A percentile compares a stretch with the other conserved stretches of the same genome.
These are phyloP conservation scores for Botrytis cinerea DNA, from an alignment of 2,329 filamentous ascomycete species.

Conservation along the genomic window DNA sequence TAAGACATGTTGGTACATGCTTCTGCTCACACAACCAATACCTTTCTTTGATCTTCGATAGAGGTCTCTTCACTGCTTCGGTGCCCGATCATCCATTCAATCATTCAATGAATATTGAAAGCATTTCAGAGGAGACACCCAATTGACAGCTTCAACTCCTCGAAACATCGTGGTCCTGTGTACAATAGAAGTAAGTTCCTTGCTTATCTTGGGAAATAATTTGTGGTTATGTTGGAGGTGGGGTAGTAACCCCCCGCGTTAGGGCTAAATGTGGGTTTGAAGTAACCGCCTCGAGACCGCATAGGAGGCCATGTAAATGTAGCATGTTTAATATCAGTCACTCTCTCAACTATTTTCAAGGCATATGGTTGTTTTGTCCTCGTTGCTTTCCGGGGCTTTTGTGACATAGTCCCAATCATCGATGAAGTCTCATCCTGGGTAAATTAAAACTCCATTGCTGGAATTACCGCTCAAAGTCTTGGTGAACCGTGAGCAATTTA, in stretches of 20 bases:
- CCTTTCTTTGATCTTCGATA: not conserved
- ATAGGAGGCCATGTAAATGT: not conserved
- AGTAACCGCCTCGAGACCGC: not conserved
- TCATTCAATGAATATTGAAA: not conserved
- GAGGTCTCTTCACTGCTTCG: not conserved
- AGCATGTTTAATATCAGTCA: not conserved
- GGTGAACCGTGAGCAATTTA: not conserved
- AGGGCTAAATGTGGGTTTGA: slow-evolving; percentile 12
- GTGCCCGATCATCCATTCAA: not conserved
- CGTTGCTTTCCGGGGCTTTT: not conserved
- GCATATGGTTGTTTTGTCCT: not conserved
- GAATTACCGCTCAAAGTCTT: not conserved
- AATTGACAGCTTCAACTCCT: not conserved
- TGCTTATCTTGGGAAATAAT: not conserved
- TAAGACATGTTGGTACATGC: not conserved
- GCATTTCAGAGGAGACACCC: not conserved
- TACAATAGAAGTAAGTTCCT: not conserved
- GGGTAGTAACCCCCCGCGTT: slow-evolving; percentile 18
- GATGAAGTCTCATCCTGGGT: slow-evolving; percentile 4
- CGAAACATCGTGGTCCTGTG: not conserved
- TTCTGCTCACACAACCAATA: not conserved
- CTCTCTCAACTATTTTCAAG: not conserved
- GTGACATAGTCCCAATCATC: not conserved
- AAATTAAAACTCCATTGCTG: not conserved
- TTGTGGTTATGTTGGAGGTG: slow-evolving; percentile 6